phyloP scores from a whole-genome alignment of 116 monocot genomes.

The Cymodocea nodosa region DNA sequence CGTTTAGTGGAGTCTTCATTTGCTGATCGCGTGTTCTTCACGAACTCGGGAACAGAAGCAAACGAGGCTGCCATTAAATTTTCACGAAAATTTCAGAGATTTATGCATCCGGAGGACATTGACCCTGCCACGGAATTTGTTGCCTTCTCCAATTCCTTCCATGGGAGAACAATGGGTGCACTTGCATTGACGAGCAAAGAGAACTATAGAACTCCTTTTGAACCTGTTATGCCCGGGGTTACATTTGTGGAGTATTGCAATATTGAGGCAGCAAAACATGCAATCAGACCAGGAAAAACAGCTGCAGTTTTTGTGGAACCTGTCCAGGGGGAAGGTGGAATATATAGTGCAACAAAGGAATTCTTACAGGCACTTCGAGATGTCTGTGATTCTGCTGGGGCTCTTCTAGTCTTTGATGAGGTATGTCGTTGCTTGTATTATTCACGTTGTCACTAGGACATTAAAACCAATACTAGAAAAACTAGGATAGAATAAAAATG shows the following conservation, averaged over 20 bases:
- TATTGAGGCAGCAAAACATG: constrained; percentile 34
- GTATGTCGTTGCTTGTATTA: constrained; percentile 17
- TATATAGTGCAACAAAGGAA: constrained; percentile 72
- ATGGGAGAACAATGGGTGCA: constrained; percentile 87
- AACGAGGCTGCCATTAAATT: constrained; percentile 98
- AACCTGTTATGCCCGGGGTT: constrained; percentile 91
- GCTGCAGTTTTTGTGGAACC: constrained; percentile 98
- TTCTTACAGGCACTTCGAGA: constrained; percentile 50
- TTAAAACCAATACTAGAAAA: too few species aligned
- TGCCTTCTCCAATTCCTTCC: constrained; percentile 74
- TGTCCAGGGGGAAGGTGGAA: constrained; percentile 95
- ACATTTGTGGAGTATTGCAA: constrained; percentile 76
- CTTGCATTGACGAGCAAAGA: constrained; percentile 87
- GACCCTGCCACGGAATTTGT: constrained; percentile 54
- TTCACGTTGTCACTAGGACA: too few species aligned
- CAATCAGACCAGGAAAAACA: constrained; percentile 42
- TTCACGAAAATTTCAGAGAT: constrained; percentile 66
- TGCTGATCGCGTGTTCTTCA: constrained; percentile 80
- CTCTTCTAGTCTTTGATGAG: constrained; percentile 89
- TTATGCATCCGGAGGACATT: constrained; percentile 13
- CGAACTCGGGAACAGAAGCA: constrained; percentile 96
- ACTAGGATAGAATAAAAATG: too few species aligned
- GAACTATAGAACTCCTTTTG: constrained; percentile 74
- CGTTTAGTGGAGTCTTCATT: constrained; percentile 70
- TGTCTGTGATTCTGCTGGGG: constrained; percentile 61